Conservation (phyloP, 2,329 filamentous ascomycete species). For the Plenodomus lindquistii region DNA sequence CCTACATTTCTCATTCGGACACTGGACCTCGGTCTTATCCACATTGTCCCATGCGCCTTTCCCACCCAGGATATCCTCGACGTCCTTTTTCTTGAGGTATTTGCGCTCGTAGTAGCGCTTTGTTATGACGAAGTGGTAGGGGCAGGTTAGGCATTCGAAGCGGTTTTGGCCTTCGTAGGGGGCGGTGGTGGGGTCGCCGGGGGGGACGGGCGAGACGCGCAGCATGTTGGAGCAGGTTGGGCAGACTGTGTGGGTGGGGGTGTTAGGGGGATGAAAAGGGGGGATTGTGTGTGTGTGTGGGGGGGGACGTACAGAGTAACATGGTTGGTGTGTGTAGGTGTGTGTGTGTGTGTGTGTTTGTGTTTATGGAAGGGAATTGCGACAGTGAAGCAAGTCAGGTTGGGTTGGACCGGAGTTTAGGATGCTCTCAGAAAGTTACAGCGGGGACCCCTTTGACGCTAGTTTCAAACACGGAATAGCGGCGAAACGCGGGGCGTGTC, state of each 20-base stretch:
- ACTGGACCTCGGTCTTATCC: conserved; percentile 83
- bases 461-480: conserved; percentile 24
- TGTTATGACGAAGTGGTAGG: conserved; percentile 84
- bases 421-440: conserved; percentile 31
- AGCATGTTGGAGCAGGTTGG: conserved; percentile 83
- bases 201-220: conserved; percentile 63
- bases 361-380: conserved; percentile 1
- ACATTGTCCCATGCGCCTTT: conserved; percentile 89
- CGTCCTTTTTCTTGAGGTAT: conserved; percentile 78
- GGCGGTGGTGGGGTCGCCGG: conserved; percentile 44
- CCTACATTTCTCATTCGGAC: conserved; percentile 77
- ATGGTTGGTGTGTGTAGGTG: conserved; percentile 46
- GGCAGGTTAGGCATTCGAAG: conserved; percentile 93
- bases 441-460: conserved; percentile 28
- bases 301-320: conserved; percentile 64
- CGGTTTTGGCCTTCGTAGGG: conserved; percentile 64
- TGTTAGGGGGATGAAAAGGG: conserved; percentile 1
- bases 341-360: not conserved
- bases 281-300: too few species aligned
- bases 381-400: not conserved
- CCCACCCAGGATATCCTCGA: conserved; percentile 88
- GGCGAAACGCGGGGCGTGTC: conserved; percentile 33
- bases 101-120: conserved; percentile 81
- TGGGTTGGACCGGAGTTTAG: too few species aligned
- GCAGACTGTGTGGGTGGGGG: conserved; percentile 60